Evolutionary conservation across 1,139 yeast genomes (phyloP), one percentile per base, ranked within the genome.

Genomic region (Pneumocystis canis): DNA sequence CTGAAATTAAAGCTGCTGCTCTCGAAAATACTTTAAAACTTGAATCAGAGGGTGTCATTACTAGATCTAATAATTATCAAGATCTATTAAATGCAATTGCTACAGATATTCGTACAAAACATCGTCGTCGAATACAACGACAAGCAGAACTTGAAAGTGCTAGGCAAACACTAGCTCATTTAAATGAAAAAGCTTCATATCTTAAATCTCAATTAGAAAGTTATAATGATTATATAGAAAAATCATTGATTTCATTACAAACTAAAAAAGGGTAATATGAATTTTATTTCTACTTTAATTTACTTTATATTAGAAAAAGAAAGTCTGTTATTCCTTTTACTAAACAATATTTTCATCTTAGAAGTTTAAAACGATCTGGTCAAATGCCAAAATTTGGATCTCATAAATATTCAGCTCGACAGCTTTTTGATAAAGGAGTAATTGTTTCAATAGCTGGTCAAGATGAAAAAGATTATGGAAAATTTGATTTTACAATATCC

Each of bases 81-180:
- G 84, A 81, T 31, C 73, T 92, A 32, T 75, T 92, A 65, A 89
- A 89, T 71, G 89, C 87, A 66, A 85, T 92, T 66, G 96, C 96
- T 0, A 75, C 80, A 62, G 97, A 94, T 68, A 89, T 92, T 68
- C 84, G 84, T 70, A 83, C 88, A 56, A 89, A 89, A 70, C 84
- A 84, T 67, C 81, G 83, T 63, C 86, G 87, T 66, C 79, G 95
- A 65, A 73, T 80, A 18, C 77, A 80, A 47, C 78, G 95, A 33
- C 78, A 79, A 62, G 78, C 80, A 53, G 95, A 89, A 70, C 75
- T 87, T 65, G 78, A 77, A 25, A 77, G 82, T 31, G 84, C 90
- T 1, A 73, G 78, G 53, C 81, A 79, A 58, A 85, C 95, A 0
- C 72, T 86, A 63, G 75, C 77, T 5, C 82, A 84, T 67, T 75